Percentiles rank a stretch among this genome's conserved stretches.
phyloP scores from a whole-genome alignment of 208 protist species.

The Leishmania tropica region DNA sequence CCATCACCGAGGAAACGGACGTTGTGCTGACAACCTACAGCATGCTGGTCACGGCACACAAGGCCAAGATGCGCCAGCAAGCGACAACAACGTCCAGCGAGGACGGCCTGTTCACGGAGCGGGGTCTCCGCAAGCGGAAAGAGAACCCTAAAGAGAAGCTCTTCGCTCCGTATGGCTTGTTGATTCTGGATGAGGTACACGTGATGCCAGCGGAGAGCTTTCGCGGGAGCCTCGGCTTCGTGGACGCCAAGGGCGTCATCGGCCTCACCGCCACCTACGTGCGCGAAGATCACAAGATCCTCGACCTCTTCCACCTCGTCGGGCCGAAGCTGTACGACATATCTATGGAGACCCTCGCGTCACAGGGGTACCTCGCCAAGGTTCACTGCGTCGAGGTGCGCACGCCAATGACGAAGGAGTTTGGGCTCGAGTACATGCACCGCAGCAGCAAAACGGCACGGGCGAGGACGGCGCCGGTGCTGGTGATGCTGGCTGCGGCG shows the following conservation, averaged over 20 bases:
- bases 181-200: slow-evolving; percentile 97
- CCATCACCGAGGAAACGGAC: slow-evolving; percentile 84
- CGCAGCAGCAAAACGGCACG: slow-evolving; percentile 38
- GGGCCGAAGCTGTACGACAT: slow-evolving; percentile 99
- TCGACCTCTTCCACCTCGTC: slow-evolving; percentile 98
- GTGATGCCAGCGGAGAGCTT: slow-evolving; percentile 97
- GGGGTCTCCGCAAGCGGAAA: slow-evolving; percentile 43
- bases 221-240: slow-evolving; percentile 90
- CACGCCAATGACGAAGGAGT: slow-evolving; percentile 97
- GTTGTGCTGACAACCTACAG: slow-evolving; percentile 99
- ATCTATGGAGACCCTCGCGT: slow-evolving; percentile 98
- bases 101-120: slow-evolving; percentile 17
- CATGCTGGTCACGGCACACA: slow-evolving; percentile 95
- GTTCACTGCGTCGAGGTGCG: slow-evolving; percentile 99
- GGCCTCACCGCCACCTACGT: slow-evolving; percentile 98
- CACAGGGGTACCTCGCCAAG: slow-evolving; percentile 95
- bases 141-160: slow-evolving; percentile 82
- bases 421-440: slow-evolving; percentile 92
- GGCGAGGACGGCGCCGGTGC: slow-evolving; percentile 42
- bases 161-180: slow-evolving; percentile 76
- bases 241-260: slow-evolving; percentile 97
- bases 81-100: slow-evolving; percentile 8
- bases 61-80: slow-evolving; percentile 42
- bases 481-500: slow-evolving; percentile 80
- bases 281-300: slow-evolving; percentile 98